phyloP scores from a whole-genome alignment of 306 rosid species.

The Mucuna pruriens region DNA sequence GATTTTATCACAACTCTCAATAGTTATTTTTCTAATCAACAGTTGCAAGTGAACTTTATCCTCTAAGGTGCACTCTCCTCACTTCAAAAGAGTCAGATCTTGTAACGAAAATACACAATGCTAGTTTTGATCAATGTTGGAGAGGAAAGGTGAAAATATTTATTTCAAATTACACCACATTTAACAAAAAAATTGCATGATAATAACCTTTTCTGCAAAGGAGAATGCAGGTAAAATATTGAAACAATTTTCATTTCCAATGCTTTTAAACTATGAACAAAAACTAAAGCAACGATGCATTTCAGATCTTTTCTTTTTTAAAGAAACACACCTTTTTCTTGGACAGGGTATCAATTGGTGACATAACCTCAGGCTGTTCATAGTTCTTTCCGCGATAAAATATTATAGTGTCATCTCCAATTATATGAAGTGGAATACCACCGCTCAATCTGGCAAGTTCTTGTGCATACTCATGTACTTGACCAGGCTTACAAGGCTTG shows the following conservation, averaged over 20 bases:
- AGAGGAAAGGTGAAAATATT: not conserved
- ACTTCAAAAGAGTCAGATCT: not conserved
- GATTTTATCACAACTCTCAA: not conserved
- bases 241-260: not conserved
- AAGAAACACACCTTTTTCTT: conserved; percentile 77
- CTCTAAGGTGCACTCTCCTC: not conserved
- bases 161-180: not conserved
- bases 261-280: not conserved
- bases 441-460: conserved; percentile 93
- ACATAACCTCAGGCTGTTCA: conserved; percentile 85
- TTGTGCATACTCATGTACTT: conserved; percentile 78
- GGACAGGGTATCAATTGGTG: conserved; percentile 81
- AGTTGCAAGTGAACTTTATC: not conserved
- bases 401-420: conserved; percentile 79
- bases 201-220: not conserved
- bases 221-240: conserved; percentile 24
- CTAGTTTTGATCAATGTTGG: not conserved
- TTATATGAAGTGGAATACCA: conserved; percentile 84
- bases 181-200: conserved; percentile 1
- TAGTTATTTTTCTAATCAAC: not conserved
- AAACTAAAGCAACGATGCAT: conserved; percentile 7
- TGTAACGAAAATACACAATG: not conserved
- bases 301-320: conserved; percentile 11
- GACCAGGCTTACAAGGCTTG: conserved; percentile 89
- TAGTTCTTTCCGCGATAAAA: conserved; percentile 90